phyloP scores from a whole-genome alignment of 192 early-diverging fungal genomes.

The Backusella mclennaniae region DNA sequence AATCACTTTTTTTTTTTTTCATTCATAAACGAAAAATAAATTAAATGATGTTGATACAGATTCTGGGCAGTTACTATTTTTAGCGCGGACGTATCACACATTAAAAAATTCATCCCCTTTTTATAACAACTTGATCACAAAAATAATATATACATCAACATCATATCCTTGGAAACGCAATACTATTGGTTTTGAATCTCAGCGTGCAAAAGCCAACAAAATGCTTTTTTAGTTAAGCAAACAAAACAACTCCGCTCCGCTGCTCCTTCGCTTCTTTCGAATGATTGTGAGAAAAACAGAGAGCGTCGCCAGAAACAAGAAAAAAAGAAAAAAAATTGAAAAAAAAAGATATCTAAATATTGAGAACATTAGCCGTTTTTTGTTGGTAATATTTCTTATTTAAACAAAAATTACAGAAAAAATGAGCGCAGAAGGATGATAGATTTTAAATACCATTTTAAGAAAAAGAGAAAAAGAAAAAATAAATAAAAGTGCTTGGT shows the following conservation, averaged over 20 bases:
- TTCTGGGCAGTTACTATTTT: slow-evolving; percentile 1
- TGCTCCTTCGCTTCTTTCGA: background rate
- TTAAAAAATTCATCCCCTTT: background rate
- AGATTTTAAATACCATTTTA: slow-evolving; percentile 3
- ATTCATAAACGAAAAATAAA: background rate
- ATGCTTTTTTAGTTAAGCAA: background rate
- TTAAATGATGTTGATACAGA: background rate
- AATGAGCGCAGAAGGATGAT: background rate
- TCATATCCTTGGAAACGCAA: background rate
- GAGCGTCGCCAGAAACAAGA: background rate
- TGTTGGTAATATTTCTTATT: background rate
- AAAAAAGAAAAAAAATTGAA: background rate
- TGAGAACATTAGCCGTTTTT: background rate
- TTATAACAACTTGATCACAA: background rate
- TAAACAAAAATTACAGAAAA: background rate
- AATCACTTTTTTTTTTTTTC: background rate
- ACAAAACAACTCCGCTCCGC: background rate
- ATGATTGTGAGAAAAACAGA: background rate
- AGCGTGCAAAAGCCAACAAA: background rate
- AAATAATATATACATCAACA: background rate
- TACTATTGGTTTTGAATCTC: background rate
- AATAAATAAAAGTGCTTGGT: background rate
- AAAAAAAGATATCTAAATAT: background rate
- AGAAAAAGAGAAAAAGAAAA: background rate
- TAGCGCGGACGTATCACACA: background rate